A percentile compares a stretch with the other conserved stretches of the same genome.
Conservation (phyloP, 2,329 filamentous ascomycete genomes). For the Alternaria conjuncta region DNA sequence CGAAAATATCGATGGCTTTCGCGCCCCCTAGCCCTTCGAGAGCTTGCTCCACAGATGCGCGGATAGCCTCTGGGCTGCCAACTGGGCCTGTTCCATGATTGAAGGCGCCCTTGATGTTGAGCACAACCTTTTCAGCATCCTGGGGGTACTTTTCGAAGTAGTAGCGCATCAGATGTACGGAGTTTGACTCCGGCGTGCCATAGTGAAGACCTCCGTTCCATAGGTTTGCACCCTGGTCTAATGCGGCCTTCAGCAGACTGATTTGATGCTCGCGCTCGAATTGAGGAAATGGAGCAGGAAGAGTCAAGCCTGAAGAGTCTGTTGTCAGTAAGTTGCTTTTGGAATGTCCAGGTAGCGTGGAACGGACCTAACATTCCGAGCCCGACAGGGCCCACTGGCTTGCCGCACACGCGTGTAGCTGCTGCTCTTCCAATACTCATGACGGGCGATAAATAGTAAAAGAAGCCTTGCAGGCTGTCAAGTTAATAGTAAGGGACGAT, state of each 20-base stretch:
- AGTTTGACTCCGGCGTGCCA: slow-evolving; percentile 48
- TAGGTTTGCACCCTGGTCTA: slow-evolving; percentile 47
- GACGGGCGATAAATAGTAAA: neutral
- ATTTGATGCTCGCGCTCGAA: slow-evolving; percentile 33
- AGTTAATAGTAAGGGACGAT: neutral
- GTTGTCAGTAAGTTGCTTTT: neutral
- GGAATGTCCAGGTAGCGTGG: neutral
- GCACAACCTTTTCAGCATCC: slow-evolving; percentile 52
- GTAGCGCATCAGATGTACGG: slow-evolving; percentile 50
- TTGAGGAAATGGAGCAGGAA: neutral
- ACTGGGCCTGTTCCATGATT: neutral
- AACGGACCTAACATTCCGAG: slow-evolving; percentile 5
- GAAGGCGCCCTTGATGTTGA: slow-evolving; percentile 32
- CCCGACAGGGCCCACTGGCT: slow-evolving; percentile 4
- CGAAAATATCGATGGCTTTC: neutral
- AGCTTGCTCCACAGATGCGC: neutral
- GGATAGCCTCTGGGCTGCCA: neutral
- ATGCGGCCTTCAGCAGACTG: slow-evolving; percentile 46
- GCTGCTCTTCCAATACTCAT: neutral
- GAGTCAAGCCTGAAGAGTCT: neutral
- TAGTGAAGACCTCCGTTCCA: slow-evolving; percentile 56
- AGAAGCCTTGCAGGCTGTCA: neutral
- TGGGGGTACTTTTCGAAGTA: slow-evolving; percentile 58
- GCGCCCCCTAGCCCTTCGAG: neutral
- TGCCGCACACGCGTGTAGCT: neutral